These are phyloP conservation scores for Sugiyamaella boreocaroliniensis DNA, from an alignment of 805 yeast genomes.

Conservation along the genomic window DNA sequence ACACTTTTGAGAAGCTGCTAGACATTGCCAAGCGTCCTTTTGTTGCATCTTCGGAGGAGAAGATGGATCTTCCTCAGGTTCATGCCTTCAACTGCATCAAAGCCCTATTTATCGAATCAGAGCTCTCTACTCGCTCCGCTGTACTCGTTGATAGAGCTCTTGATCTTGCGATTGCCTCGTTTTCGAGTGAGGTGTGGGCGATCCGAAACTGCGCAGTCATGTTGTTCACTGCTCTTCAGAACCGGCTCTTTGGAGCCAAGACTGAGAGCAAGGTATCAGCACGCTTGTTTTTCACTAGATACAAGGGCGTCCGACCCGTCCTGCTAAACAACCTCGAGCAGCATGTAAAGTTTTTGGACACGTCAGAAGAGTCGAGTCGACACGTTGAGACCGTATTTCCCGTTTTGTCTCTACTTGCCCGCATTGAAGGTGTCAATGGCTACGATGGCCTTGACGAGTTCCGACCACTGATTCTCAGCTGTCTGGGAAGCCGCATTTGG, in stretches of 20 bases:
- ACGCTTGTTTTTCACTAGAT: slow-evolving; percentile 63
- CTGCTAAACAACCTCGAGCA: slow-evolving; percentile 35
- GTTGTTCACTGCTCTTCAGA: slow-evolving; percentile 82
- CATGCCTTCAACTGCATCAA: slow-evolving; percentile 86
- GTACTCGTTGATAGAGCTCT: slow-evolving; percentile 52
- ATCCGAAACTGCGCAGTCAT: slow-evolving; percentile 87
- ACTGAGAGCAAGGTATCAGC: slow-evolving; percentile 37
- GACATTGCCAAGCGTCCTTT: slow-evolving; percentile 50
- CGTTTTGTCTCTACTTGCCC: slow-evolving; percentile 61
- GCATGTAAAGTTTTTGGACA: slow-evolving; percentile 18
- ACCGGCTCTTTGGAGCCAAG: slow-evolving; percentile 65
- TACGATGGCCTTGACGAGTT: slow-evolving; percentile 49
- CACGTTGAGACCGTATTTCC: slow-evolving; percentile 65
- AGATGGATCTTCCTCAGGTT: slow-evolving; percentile 79
- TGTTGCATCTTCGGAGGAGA: slow-evolving; percentile 41
- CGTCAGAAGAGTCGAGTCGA: slow-evolving; percentile 14
- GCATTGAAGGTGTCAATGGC: slow-evolving; percentile 56
- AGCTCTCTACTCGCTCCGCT: slow-evolving; percentile 48
- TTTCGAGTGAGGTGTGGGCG: slow-evolving; percentile 71
- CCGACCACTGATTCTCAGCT: slow-evolving; percentile 39
- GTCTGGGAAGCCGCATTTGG: slow-evolving; percentile 59
- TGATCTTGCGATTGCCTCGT: slow-evolving; percentile 52
- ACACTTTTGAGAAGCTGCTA: slow-evolving; percentile 47
- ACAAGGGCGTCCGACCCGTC: slow-evolving; percentile 44
- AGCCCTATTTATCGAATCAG: slow-evolving; percentile 65